Conservation (phyloP, 2,329 filamentous ascomycete genomes). For the Verticillium zaregamsianum region DNA sequence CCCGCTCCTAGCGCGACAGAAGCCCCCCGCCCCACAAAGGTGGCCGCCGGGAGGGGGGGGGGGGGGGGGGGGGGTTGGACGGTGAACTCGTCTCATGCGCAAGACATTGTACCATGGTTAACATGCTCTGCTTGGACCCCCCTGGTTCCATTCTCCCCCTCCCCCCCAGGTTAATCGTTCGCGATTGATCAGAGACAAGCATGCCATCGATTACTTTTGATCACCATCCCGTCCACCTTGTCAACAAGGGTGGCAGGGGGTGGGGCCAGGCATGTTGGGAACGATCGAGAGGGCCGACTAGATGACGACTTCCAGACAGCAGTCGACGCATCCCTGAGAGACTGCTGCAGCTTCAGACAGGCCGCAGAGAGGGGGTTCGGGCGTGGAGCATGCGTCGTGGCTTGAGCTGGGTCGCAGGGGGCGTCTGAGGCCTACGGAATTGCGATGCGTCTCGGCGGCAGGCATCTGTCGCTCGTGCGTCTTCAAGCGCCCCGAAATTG, state of each 20-base stretch:
- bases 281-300: not conserved
- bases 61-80: not conserved
- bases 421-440: not conserved
- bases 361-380: not conserved
- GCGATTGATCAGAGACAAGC: not conserved
- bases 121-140: not conserved
- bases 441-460: not conserved
- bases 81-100: not conserved
- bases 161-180: not conserved
- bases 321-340: not conserved
- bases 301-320: not conserved
- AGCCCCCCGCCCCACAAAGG: no score
- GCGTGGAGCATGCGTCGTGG: not conserved
- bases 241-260: not conserved
- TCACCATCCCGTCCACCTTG: not conserved
- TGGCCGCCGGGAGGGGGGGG: no score
- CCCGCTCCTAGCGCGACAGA: no score
- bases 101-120: not conserved
- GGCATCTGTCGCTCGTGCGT: not conserved
- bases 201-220: not conserved
- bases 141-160: not conserved
- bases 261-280: not conserved
- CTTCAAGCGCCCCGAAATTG: not conserved
- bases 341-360: not conserved
- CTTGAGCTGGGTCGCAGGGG: not conserved